These are phyloP conservation scores for Sporisorium graminicola DNA, from an alignment of 1,284 basidiomycete genomes.

Conservation along the genomic window DNA sequence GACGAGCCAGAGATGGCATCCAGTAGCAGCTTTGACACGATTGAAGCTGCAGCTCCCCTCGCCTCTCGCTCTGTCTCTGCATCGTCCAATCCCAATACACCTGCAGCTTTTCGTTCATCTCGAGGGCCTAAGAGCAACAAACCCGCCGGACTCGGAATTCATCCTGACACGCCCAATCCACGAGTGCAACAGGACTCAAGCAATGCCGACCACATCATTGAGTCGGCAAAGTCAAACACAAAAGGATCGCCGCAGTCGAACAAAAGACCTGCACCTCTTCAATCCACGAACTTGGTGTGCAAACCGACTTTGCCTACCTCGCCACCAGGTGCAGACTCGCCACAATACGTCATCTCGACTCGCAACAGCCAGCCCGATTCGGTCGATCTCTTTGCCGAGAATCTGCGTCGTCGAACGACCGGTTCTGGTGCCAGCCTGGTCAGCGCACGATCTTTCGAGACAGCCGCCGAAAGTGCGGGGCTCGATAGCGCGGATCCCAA, in stretches of 20 bases:
- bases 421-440: constrained; percentile 42
- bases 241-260: neutral
- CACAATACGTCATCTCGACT: constrained; percentile 8
- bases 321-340: constrained; percentile 11
- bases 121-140: neutral
- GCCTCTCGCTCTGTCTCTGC: constrained; percentile 3
- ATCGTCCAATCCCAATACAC: constrained; percentile 5
- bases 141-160: constrained; percentile 30
- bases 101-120: neutral
- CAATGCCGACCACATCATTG: neutral
- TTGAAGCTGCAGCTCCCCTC: neutral
- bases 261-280: constrained; percentile 3
- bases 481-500: constrained; percentile 28
- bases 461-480: constrained; percentile 47
- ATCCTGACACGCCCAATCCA: neutral
- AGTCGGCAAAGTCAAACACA: neutral
- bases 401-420: constrained; percentile 21
- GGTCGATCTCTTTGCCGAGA: constrained; percentile 17
- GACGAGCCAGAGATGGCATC: constrained; percentile 43
- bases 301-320: neutral
- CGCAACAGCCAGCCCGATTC: constrained; percentile 40
- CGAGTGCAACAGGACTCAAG: neutral
- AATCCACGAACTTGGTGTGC: neutral
- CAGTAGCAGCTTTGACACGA: neutral
- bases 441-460: constrained; percentile 53